Evolutionary conservation across 148 eudicot species (phyloP).

Genomic region (Vaccinium corymbosum): DNA sequence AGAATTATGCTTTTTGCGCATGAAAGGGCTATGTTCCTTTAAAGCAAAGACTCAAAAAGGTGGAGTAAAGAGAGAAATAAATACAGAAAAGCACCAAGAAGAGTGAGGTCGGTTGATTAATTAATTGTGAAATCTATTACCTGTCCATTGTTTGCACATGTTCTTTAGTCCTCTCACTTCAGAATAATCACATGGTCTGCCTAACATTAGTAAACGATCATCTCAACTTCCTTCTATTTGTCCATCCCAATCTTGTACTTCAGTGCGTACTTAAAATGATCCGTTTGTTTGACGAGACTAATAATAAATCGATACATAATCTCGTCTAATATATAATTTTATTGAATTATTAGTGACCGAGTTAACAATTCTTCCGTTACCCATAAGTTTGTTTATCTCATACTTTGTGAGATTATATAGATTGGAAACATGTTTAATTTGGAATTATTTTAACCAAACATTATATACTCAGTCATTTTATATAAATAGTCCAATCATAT

Average conservation of each 20-base stretch:
- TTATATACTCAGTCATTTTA: background rate
- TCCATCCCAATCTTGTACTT: background rate
- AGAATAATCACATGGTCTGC: background rate
- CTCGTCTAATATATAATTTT: background rate
- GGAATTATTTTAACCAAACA: background rate
- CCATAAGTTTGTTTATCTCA: background rate
- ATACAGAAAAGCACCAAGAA: background rate
- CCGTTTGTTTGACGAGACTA: background rate
- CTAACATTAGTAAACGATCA: background rate
- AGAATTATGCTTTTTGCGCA: constrained; percentile 1
- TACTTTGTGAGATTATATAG: no score
- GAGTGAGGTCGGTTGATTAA: constrained; percentile 4
- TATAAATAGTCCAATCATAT: background rate
- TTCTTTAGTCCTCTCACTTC: background rate
- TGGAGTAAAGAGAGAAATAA: constrained; percentile 5
- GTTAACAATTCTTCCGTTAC: background rate
- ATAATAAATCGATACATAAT: background rate
- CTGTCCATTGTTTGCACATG: constrained; percentile 6
- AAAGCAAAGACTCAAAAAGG: constrained; percentile 12
- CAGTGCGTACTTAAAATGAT: background rate
- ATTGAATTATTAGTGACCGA: background rate
- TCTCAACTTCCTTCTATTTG: background rate
- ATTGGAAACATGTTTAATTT: background rate
- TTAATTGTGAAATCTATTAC: background rate
- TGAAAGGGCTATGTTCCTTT: background rate